Conservation (phyloP, 192 early-diverging fungal genomes). For the Podila horticola region DNA sequence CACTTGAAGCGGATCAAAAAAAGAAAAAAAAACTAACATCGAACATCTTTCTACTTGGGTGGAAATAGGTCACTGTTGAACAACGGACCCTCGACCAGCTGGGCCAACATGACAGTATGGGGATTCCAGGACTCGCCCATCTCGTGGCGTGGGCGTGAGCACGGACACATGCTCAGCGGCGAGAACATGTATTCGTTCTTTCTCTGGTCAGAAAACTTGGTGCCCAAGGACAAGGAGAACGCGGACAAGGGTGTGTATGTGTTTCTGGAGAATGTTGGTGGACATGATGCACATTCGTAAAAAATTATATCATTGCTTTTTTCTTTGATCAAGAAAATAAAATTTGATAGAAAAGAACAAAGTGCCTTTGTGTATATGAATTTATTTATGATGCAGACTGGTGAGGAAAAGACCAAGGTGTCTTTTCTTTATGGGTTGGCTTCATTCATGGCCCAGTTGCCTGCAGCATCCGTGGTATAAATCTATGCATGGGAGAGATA, state of each 20-base stretch:
- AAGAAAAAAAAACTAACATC: neutral
- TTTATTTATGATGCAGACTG: neutral
- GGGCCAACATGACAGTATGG: conserved; percentile 51
- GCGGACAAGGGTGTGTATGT: conserved; percentile 27
- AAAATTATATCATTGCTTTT: too few species aligned
- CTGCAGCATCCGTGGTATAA: conserved; percentile 47
- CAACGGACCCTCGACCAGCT: conserved; percentile 6
- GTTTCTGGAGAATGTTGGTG: conserved; percentile 25
- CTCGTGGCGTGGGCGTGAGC: conserved; percentile 51
- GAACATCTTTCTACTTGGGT: neutral
- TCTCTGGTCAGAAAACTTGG: conserved; percentile 22
- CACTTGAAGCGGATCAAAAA: neutral
- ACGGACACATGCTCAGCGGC: conserved; percentile 51
- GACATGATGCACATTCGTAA: conserved; percentile 36
- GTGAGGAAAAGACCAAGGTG: neutral
- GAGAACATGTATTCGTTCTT: conserved; percentile 60
- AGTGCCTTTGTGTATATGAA: neutral
- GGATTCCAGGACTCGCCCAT: conserved; percentile 61
- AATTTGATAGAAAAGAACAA: neutral
- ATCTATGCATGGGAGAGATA: conserved; percentile 13
- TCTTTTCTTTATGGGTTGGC: conserved; percentile 29
- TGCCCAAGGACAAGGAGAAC: neutral
- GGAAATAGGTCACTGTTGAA: conserved; percentile 17
- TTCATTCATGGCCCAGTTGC: conserved; percentile 39
- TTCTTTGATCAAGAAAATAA: too few species aligned